Evolutionary conservation across 768 basidiomycete genomes (phyloP).

Genomic region (Glaciozyma martinii): DNA sequence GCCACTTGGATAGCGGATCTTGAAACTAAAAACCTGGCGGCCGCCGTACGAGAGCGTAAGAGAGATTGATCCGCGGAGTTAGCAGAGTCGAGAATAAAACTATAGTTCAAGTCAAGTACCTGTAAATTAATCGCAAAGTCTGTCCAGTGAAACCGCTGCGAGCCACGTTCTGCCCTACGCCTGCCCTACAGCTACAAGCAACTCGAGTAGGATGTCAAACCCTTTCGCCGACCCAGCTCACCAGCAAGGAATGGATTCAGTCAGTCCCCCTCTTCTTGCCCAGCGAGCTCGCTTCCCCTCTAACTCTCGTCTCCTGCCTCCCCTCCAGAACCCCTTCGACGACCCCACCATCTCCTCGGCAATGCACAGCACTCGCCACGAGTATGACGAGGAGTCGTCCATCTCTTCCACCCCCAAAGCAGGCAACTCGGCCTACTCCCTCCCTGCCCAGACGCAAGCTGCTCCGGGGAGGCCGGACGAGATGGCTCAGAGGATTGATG

Average conservation of each 20-base stretch:
- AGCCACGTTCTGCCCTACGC: too few relatives aligned
- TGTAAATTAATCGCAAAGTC: too few relatives aligned
- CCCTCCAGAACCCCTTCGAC: slow-evolving; percentile 64
- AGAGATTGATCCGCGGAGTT: too few relatives aligned
- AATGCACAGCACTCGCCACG: not conserved
- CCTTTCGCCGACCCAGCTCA: not conserved
- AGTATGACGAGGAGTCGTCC: not conserved
- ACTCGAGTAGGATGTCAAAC: not conserved
- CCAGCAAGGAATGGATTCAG: slow-evolving; percentile 3
- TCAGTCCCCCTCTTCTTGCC: not conserved
- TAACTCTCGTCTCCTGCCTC: not conserved
- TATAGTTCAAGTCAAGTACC: too few relatives aligned
- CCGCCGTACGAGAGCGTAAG: too few relatives aligned
- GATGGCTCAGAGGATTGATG: slow-evolving; percentile 44
- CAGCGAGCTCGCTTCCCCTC: not conserved
- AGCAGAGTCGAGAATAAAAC: too few relatives aligned
- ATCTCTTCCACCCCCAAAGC: not conserved
- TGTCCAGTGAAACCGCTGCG: too few relatives aligned
- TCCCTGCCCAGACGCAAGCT: not conserved
- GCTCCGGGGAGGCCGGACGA: slow-evolving; percentile 8
- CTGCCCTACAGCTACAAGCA: too few relatives aligned
- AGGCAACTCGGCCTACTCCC: slow-evolving; percentile 5
- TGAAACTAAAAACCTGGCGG: too few relatives aligned
- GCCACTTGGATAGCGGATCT: too few relatives aligned
- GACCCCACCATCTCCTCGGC: slow-evolving; percentile 49